Base-by-base conservation (phyloP, 148 eudicot genomes). In the Fagopyrum esculentum region DNA sequence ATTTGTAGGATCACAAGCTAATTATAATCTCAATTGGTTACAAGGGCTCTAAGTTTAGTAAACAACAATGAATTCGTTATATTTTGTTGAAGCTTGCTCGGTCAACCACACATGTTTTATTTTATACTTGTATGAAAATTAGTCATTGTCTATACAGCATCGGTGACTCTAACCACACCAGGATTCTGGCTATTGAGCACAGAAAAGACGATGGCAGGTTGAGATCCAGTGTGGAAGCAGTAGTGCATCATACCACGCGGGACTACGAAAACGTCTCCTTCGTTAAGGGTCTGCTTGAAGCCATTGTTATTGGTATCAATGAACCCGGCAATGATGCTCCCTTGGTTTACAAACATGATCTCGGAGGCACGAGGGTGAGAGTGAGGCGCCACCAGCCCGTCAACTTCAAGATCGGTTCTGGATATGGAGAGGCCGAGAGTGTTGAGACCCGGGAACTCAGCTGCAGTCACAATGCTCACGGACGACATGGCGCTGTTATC, bases 281-380 rank as follows among this genome's bases (percentile, higher is more conserved):
- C 86, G 6, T 59, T 80, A 16, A 92, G 83, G 73, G 73, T 46
- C 76, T 72, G 85, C 80, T 86, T 87, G 73, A 95, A 95, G 15
- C 86, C 77, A 44, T 83, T 77, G 75, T 80, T 86, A 11, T 61
- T 69, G 6, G 96, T 84, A 47, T 95, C 97, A 0, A 89, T 54
- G 74, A 95, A 95, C 63, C 96, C 98, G 1, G 82, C 92, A 44
- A 80, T 81, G 48, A 91, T 86, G 3, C 76, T 77, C 13, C 97
- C 98, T 75, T 83, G 81, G 83, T 79, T 77, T 6, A 90, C 92
- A 45, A 87, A 92, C 15, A 90, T 76, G 43, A 90, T 84, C 87
- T 95, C 98, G 0, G 97, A 79, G 15, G 98, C 89, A 64, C 98
- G 78, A 3, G 97, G 98, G 78, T 95, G 98, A 73, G 96, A 76